Evolutionary conservation across 2,329 filamentous ascomycete species (phyloP).

Genomic region (Dendryphion nanum): DNA sequence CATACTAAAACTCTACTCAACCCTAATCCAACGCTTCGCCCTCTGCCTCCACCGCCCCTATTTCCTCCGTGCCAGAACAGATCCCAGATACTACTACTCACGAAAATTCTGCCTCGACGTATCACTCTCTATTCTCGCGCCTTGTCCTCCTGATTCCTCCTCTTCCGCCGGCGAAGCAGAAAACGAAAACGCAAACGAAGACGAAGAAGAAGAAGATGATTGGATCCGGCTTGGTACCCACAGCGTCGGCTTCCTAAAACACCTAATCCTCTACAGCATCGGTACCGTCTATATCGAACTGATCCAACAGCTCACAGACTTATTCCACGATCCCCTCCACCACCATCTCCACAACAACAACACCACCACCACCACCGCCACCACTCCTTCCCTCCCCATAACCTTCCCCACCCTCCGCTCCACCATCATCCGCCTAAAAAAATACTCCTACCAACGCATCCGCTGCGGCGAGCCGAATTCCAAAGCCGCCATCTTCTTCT

Average conservation of each 20-base stretch:
- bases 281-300: slow-evolving; percentile 25
- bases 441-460: slow-evolving; percentile 12
- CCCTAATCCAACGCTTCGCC: slow-evolving; percentile 55
- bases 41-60: slow-evolving; percentile 55
- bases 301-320: slow-evolving; percentile 14
- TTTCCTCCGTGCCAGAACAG: slow-evolving; percentile 40
- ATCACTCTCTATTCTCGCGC: slow-evolving; percentile 18
- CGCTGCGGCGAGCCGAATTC: slow-evolving; percentile 25
- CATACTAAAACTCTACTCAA: slow-evolving; percentile 52
- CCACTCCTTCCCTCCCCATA: not conserved
- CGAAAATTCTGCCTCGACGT: slow-evolving; percentile 49
- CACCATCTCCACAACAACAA: not conserved
- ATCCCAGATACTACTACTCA: slow-evolving; percentile 53
- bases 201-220: slow-evolving; percentile 18
- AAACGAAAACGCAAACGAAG: not conserved
- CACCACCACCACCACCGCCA: not conserved
- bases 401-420: slow-evolving; percentile 9
- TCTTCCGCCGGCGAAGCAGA: slow-evolving; percentile 3
- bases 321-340: slow-evolving; percentile 3
- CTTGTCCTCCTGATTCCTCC: too few relatives aligned
- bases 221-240: slow-evolving; percentile 17
- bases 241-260: slow-evolving; percentile 24
- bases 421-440: slow-evolving; percentile 13
- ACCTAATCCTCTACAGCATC: slow-evolving; percentile 19
- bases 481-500: slow-evolving; percentile 21